Percentiles rank a stretch among this genome's conserved stretches.
phyloP scores from a whole-genome alignment of 225 moss, liverwort and hornwort genomes.

The Pseudisothecium myosuroides region DNA sequence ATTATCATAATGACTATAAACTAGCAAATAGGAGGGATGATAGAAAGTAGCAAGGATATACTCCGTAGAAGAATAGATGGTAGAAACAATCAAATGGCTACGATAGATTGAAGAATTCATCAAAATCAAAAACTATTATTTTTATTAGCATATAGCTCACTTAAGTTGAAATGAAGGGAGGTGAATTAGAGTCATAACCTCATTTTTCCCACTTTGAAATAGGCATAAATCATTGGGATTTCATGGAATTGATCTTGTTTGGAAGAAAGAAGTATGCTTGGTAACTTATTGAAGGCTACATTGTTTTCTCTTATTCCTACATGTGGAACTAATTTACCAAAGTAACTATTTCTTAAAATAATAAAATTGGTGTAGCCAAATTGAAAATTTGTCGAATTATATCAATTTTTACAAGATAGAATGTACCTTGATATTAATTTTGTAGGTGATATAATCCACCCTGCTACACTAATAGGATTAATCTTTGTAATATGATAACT shows the following conservation, averaged over 20 bases:
- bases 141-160: neutral
- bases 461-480: neutral
- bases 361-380: neutral
- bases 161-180: neutral
- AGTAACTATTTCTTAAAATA: neutral
- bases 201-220: neutral
- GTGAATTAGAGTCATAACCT: neutral
- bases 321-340: neutral
- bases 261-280: rapidly evolving
- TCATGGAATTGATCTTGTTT: too few relatives aligned
- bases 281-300: neutral
- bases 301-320: neutral
- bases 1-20: rapidly evolving
- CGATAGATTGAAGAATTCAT: neutral
- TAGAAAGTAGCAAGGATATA: neutral
- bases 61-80: neutral
- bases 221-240: neutral
- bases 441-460: rapidly evolving
- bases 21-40: neutral
- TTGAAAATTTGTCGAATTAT: neutral
- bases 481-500: neutral
- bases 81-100: neutral
- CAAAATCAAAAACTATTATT: rapidly evolving
- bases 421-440: too few relatives aligned
- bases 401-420: neutral